Percentiles rank a stretch among this genome's conserved stretches.
Conservation (phyloP, 441 rosid genomes). For the Corymbia citriodora region DNA sequence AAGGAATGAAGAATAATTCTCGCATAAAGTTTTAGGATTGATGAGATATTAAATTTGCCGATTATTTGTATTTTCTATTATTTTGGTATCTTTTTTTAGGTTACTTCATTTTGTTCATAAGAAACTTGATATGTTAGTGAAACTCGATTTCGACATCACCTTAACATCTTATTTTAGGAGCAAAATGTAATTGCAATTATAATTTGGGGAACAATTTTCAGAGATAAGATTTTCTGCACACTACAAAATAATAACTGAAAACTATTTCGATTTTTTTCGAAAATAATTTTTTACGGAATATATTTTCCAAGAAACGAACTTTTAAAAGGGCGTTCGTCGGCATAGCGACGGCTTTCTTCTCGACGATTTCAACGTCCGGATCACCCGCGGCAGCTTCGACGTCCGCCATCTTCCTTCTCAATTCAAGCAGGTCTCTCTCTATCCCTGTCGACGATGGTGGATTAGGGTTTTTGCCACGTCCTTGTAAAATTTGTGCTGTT, state of each 20-base stretch:
- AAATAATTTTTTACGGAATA: not conserved
- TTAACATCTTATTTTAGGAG: not conserved
- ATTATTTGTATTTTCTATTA: not conserved
- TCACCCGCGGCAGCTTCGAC: not conserved
- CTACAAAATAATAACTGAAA: not conserved
- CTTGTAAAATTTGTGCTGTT: not conserved
- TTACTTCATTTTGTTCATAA: not conserved
- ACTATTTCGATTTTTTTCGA: not conserved
- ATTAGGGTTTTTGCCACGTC: not conserved
- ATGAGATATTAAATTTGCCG: not conserved
- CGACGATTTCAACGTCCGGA: not conserved
- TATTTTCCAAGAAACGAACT: not conserved
- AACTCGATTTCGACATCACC: not conserved
- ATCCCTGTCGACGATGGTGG: not conserved
- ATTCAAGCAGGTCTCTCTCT: not conserved
- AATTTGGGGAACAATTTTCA: not conserved
- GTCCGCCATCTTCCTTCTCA: not conserved
- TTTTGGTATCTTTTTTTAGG: not conserved
- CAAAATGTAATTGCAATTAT: not conserved
- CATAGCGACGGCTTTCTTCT: not conserved
- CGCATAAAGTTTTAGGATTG: not conserved
- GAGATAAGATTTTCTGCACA: not conserved
- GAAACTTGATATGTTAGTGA: not conserved
- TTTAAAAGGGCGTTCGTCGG: not conserved
- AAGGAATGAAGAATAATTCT: accelerated